A percentile compares a stretch with the other conserved stretches of the same genome.
These are phyloP conservation scores for Domatiomyces globalis DNA, from an alignment of 2,329 filamentous ascomycete genomes.

Conservation along the genomic window DNA sequence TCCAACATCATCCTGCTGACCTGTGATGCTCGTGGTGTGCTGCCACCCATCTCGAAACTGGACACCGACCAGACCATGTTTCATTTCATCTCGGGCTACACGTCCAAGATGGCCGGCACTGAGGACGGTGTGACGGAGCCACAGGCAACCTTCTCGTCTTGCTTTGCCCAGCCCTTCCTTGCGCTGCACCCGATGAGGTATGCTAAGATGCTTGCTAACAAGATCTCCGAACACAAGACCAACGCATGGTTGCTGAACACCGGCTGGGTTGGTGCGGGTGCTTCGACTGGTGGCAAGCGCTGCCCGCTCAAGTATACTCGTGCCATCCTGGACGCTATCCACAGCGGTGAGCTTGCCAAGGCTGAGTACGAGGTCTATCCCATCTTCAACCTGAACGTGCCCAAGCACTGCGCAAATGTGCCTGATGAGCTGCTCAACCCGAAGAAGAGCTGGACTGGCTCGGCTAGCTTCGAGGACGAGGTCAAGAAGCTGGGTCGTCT, in stretches of 20 bases:
- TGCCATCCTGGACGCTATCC: slow-evolving; percentile 94
- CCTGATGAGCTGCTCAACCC: slow-evolving; percentile 91
- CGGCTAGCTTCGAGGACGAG: slow-evolving; percentile 68
- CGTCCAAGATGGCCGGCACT: slow-evolving; percentile 98
- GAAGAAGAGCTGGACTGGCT: slow-evolving; percentile 76
- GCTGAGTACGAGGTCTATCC: slow-evolving; percentile 90
- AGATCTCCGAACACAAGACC: slow-evolving; percentile 88
- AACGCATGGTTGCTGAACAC: slow-evolving; percentile 99
- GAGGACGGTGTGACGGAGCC: slow-evolving; percentile 95
- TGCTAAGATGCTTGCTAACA: slow-evolving; percentile 94
- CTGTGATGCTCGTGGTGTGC: slow-evolving; percentile 91
- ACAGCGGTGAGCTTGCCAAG: slow-evolving; percentile 88
- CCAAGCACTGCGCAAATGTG: slow-evolving; percentile 77
- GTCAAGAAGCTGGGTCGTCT: slow-evolving; percentile 79
- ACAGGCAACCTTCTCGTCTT: slow-evolving; percentile 96
- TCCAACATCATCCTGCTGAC: slow-evolving; percentile 97
- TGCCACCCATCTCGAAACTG: slow-evolving; percentile 96
- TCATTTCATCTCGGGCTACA: slow-evolving; percentile 99
- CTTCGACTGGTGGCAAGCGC: slow-evolving; percentile 81
- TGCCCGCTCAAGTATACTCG: slow-evolving; percentile 98
- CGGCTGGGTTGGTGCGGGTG: slow-evolving; percentile 87
- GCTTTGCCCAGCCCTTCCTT: slow-evolving; percentile 98
- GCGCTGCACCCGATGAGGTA: slow-evolving; percentile 98
- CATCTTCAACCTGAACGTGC: slow-evolving; percentile 93
- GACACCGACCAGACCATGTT: slow-evolving; percentile 95